Base-by-base conservation (phyloP, 2,329 filamentous ascomycete genomes). In the Ceratocystis variospora region DNA sequence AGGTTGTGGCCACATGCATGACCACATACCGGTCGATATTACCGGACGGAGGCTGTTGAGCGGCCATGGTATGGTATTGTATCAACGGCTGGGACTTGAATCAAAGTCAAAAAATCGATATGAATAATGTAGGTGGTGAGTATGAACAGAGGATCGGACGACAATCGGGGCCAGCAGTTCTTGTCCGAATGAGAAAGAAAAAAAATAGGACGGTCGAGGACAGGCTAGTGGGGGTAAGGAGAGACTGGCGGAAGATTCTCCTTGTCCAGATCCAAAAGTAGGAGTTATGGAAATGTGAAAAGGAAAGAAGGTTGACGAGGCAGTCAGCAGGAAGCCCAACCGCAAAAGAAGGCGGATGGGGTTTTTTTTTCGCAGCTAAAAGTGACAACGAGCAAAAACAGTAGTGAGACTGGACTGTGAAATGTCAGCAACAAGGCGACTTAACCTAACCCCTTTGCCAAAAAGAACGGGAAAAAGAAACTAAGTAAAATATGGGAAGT, bases 1-100 rank as follows among this genome's bases (percentile, higher is more conserved):
- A 99, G 71, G 94, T 99, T 45, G 94, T 99, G 70, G 94, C 94
- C 74, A 97, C 93, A 78, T 99, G 94, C 76, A 97, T 96, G 74
- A 99, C 90, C 71, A 96, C 88, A 79, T 96, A 99, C 76, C 93
- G 89, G 80, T 99, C 94, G 78, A 96, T 84, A 78, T 88, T 88
- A 72, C 86, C 82, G 71, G 84, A 83, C 63, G 80, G 80, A 65
- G 73, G 69, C 70, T 75, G 75, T 71, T 77, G 76, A 66, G 76
- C 72, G 71, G 76, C 72, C 76, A 77, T 78, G 45, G 22, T 68
- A 41, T 44, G 22, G 61, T 61, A 31, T 44, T n/a, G 61, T 61
- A 48, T 48, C 6, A 33, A 31, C 25, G 17, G 55, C 28, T 19
- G 31, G 55, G 17, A n/a, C 25, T 15, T 22, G 55, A 19, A 17